Evolutionary conservation across 345 rosid species (phyloP), one percentile per base, ranked within the genome.

Genomic region (Camelina laxa): DNA sequence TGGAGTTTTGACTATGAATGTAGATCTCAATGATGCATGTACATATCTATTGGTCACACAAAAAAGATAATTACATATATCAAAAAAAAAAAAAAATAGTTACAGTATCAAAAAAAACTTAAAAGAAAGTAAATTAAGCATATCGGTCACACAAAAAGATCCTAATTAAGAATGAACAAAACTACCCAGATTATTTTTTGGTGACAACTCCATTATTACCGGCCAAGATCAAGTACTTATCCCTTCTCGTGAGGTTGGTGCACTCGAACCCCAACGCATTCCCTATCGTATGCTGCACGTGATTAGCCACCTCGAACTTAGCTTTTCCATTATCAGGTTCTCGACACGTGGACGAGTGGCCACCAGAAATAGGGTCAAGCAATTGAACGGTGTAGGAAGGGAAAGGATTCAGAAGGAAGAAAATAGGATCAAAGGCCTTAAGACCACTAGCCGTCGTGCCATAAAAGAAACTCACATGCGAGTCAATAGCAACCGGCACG

Each of bases 361-460:
- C 49, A 13, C 44, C 17, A 63, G 21, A 56, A 1, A 85, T 75
- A 51, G 80, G 79, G 54, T 79, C 70, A 14, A 85, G 87, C 24
- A 73, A 53, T 30, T 45, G 42, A 61, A 81, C 55, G 16, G 75
- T 54, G 72, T 45, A 79, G 1, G 13, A 16, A 17, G 82, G 78
- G 31, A 24, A 63, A n/a, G 89, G 90, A 72, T 85, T 79, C 75
- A 81, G 12, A 38, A 82, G 67, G 22, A 79, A 80, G 78, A 88
- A 83, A 42, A 79, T 7, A 0, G 88, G 72, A 57, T 88, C 90
- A 44, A 86, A 59, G 15, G 82, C 84, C 51, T 88, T 88, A 30
- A 78, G 21, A 44, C 90, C 90, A 24, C 83, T 70, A 16, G 88
- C 90, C 20, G 92, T 88, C 20, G 90, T 72, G 51, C 92, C 88